phyloP scores from a whole-genome alignment of 768 basidiomycete genomes.

The Calocera cornea region DNA sequence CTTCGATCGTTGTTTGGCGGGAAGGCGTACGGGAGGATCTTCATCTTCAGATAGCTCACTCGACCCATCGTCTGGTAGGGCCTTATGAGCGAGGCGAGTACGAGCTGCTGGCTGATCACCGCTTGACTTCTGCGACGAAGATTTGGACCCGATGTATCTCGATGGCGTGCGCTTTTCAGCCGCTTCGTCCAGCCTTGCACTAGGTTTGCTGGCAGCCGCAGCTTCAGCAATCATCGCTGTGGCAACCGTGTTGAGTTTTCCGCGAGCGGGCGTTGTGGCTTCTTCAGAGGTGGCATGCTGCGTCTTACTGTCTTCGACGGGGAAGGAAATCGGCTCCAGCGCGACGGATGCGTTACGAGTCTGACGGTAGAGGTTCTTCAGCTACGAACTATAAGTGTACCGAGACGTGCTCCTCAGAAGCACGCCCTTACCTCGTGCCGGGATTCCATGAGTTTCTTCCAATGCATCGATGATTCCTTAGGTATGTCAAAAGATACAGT shows the following conservation, averaged over 20 bases:
- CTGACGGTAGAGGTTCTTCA: not conserved
- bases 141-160: not conserved
- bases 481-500: not conserved
- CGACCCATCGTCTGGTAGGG: not conserved
- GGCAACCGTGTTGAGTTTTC: not conserved
- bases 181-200: not conserved
- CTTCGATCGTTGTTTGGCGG: not conserved
- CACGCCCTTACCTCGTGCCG: not conserved
- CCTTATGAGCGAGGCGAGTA: not conserved
- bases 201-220: not conserved
- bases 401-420: not conserved
- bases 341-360: not conserved
- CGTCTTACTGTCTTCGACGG: not conserved
- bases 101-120: no score
- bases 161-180: not conserved
- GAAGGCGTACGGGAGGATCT: not conserved
- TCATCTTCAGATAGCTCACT: not conserved
- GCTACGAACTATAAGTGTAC: not conserved
- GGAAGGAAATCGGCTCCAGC: not conserved
- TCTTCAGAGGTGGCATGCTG: not conserved
- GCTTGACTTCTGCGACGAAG: not conserved
- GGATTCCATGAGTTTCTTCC: not conserved
- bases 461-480: not conserved
- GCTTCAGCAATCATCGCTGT: not conserved
- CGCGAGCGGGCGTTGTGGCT: not conserved